A percentile compares a stretch with the other conserved stretches of the same genome.
Evolutionary conservation across 163 green algal genomes (phyloP).

Genomic region (Coccomyxa subellipsoidea): DNA sequence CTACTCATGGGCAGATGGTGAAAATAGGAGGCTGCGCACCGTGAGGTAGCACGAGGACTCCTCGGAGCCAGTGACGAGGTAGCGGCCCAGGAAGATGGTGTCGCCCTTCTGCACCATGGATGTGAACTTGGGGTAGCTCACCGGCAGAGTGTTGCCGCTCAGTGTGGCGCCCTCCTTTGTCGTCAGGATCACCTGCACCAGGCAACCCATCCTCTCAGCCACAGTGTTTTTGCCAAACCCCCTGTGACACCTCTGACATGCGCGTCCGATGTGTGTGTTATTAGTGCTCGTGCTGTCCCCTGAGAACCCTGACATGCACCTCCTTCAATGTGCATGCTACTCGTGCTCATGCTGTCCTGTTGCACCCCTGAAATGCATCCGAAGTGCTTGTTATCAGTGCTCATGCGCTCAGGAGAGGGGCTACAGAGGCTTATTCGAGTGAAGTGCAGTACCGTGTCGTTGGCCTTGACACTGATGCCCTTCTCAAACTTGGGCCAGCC

Average conservation of each 20-base stretch:
- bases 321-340: too few species aligned
- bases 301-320: too few species aligned
- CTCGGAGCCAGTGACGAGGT: constrained; percentile 62
- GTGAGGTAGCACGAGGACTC: constrained; percentile 50
- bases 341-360: too few species aligned
- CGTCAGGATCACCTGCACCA: constrained; percentile 38
- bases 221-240: too few species aligned
- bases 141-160: constrained; percentile 45
- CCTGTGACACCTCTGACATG: too few species aligned
- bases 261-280: too few species aligned
- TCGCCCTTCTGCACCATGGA: constrained; percentile 73
- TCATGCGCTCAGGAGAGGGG: too few species aligned
- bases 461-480: constrained; percentile 30
- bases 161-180: constrained; percentile 28
- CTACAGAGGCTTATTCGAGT: too few species aligned
- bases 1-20: too few species aligned
- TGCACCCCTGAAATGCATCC: not conserved
- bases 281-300: too few species aligned
- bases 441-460: constrained; percentile 8
- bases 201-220: not conserved
- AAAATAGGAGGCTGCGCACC: too few species aligned
- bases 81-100: constrained; percentile 69
- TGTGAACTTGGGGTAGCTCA: constrained; percentile 77
- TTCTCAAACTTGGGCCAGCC: constrained; percentile 44
- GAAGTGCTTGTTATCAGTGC: too few species aligned